Base-by-base conservation (phyloP, 2,329 filamentous ascomycete genomes). In the Pseudopyricularia javanii region DNA sequence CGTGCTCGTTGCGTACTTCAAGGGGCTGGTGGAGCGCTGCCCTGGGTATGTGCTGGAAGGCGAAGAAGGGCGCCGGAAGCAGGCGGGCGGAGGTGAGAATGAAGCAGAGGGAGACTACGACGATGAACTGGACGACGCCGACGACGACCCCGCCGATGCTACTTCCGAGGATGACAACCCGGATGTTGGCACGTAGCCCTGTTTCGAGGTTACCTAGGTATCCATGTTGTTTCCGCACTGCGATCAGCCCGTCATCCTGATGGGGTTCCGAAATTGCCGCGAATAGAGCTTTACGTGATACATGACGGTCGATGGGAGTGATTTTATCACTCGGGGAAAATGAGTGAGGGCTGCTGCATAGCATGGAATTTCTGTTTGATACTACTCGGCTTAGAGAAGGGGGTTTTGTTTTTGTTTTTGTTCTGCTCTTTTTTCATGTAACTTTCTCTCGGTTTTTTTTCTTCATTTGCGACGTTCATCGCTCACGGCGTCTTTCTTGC, bases 1-100 rank as follows among this genome's bases (percentile, higher is more conserved):
- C 65, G 86, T 94, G 2, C 73, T 98, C 45, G 88, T 90, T 26
- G 90, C 95, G 54, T 98, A 98, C 65, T 98, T 97, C 66, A 80
- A 82, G 56, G 91, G 88, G 50, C 71, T 98, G 33, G 86, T 97
- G 32, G 88, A 81, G 58, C 74, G 81, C 12, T 78, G 76, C 30
- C 73, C 75, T 0, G 76, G 74, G 7, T 85, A 82, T 58, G 63
- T 64, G 24, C 64, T 84, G 8, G 72, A 80, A 57, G 66, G 65
- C 17, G 67, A 70, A 17, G 58, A 59, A 7, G 51, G 50, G 3
- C 47, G 50, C 12, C 57, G 59, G 28, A 64, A 61, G 17, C 64
- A 64, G 26, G 63, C 61, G 12, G 64, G 63, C 5, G 40, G 28
- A 30, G 28, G 28, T 4, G 63, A 60, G 4, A 63, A 65, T 2